Conservation (phyloP, 2,329 filamentous ascomycete species). For the Penicillium sp. region DNA sequence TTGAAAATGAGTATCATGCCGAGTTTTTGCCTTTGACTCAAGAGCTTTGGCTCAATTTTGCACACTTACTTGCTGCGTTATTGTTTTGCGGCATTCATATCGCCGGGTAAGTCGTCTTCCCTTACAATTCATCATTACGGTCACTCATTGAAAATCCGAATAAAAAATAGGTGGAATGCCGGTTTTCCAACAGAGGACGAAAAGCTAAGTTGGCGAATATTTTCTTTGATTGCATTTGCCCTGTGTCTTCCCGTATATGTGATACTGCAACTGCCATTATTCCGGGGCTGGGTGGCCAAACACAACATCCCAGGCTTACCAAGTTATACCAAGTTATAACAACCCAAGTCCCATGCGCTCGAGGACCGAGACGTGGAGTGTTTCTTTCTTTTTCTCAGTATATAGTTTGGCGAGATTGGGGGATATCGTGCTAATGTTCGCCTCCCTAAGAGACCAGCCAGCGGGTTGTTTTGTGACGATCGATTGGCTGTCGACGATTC, state of each 20-base stretch:
- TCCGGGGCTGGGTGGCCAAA: not conserved
- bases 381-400: not conserved
- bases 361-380: not conserved
- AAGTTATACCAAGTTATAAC: not conserved
- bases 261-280: not conserved
- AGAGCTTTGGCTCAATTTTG: not conserved
- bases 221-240: not conserved
- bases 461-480: conserved; percentile 10
- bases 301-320: not conserved
- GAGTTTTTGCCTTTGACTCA: not conserved
- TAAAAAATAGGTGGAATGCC: conserved; percentile 3
- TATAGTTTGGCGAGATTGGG: conserved; percentile 10
- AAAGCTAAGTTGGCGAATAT: not conserved
- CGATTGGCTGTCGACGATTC: conserved; percentile 14
- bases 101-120: not conserved
- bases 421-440: conserved; percentile 15
- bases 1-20: not conserved
- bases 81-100: conserved; percentile 5
- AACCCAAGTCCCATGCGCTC: not conserved
- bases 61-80: not conserved
- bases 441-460: conserved; percentile 15
- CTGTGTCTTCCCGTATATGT: not conserved
- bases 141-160: too few relatives aligned
- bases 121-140: not conserved
- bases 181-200: not conserved